These are phyloP conservation scores for Nicotiana paniculata DNA, from an alignment of 257 asterid genomes.

Conservation along the genomic window DNA sequence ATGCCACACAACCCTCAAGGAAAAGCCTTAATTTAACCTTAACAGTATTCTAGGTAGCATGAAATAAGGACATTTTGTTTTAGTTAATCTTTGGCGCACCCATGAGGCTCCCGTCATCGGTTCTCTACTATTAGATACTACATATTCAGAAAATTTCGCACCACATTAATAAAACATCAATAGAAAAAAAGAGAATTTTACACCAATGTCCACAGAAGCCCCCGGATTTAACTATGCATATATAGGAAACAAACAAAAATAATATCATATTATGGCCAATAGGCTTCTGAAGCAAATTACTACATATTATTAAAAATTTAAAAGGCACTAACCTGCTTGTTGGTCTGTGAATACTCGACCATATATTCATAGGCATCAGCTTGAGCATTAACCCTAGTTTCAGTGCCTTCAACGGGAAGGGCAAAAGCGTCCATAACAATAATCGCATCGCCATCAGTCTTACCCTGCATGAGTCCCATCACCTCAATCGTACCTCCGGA, in stretches of 20 bases:
- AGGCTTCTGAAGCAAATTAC: not conserved
- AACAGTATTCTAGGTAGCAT: not conserved
- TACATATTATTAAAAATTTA: not conserved
- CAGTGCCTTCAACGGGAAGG: constrained; percentile 98
- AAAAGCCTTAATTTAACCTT: not conserved
- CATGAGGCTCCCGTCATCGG: too few species aligned
- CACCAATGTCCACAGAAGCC: not conserved
- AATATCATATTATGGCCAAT: not conserved
- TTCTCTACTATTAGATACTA: not conserved
- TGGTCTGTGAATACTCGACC: constrained; percentile 91
- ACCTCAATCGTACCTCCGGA: constrained; percentile 97
- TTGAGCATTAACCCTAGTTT: constrained; percentile 99
- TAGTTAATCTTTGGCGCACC: not conserved
- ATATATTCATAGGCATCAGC: constrained; percentile 97
- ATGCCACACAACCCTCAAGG: not conserved
- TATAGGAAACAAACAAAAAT: not conserved
- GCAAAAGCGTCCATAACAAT: constrained; percentile 99
- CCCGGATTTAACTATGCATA: not conserved
- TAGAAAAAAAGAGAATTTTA: not conserved
- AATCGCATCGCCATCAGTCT: constrained; percentile 89
- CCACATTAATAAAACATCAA: not conserved
- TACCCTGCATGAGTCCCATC: constrained; percentile 99
- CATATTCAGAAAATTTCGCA: not conserved
- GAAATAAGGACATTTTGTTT: not conserved
- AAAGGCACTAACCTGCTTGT: constrained; percentile 54